Percentiles rank a stretch among this genome's conserved stretches.
These are phyloP conservation scores for Microcyclosporella mali DNA, from an alignment of 2,329 filamentous ascomycete genomes.

Conservation along the genomic window DNA sequence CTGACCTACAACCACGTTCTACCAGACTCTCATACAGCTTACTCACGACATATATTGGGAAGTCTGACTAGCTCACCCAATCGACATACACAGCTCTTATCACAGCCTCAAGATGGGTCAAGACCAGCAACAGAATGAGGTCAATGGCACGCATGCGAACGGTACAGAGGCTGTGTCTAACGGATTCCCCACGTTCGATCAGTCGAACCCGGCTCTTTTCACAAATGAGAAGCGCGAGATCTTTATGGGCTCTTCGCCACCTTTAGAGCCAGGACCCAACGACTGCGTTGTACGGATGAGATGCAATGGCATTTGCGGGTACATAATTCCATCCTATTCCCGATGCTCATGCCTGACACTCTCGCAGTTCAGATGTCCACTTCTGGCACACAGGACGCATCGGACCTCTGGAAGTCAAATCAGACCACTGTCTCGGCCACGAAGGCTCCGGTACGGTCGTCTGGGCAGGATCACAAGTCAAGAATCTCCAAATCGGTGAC, in stretches of 20 bases:
- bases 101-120: constrained; percentile 4
- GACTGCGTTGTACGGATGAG: constrained; percentile 27
- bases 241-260: constrained; percentile 24
- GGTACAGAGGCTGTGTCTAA: constrained; percentile 4
- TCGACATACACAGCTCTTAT: background rate
- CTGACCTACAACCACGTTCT: background rate
- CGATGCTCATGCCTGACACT: background rate
- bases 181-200: constrained; percentile 5
- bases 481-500: constrained; percentile 54
- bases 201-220: constrained; percentile 24
- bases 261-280: constrained; percentile 18
- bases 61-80: no score
- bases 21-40: no score
- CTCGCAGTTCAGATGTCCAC: constrained; percentile 23
- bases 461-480: constrained; percentile 53
- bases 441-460: constrained; percentile 62
- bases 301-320: constrained; percentile 29
- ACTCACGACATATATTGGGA: no score
- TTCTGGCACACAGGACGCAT: constrained; percentile 47
- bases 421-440: constrained; percentile 62
- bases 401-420: constrained; percentile 55
- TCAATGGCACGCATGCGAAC: constrained; percentile 6
- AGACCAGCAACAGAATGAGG: constrained; percentile 4
- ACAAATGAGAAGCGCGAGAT: constrained; percentile 26
- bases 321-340: background rate